These are phyloP conservation scores for Fusarium temperatum DNA, from an alignment of 2,329 filamentous ascomycete species.

Conservation along the genomic window DNA sequence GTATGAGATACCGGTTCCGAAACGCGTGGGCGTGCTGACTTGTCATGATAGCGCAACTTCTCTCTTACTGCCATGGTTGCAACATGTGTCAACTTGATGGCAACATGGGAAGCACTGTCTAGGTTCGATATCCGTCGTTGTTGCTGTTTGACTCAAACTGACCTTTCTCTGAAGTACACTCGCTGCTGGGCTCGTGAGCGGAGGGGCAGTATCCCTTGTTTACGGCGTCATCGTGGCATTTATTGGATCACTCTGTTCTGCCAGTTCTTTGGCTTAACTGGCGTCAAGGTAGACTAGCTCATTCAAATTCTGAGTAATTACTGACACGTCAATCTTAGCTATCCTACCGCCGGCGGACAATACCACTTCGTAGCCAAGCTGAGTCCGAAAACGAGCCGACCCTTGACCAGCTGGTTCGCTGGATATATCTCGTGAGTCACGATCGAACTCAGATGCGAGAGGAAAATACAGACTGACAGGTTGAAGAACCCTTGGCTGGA, in stretches of 20 bases:
- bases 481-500: slow-evolving; percentile 24
- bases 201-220: slow-evolving; percentile 25
- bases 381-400: not conserved
- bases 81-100: slow-evolving; percentile 21
- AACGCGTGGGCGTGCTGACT: not conserved
- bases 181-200: slow-evolving; percentile 20
- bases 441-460: not conserved
- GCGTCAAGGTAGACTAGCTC: not conserved
- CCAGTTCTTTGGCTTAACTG: slow-evolving; percentile 32
- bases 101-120: slow-evolving; percentile 34
- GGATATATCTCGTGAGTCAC: slow-evolving; percentile 23
- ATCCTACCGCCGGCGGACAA: slow-evolving; percentile 26
- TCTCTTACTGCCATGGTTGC: slow-evolving; percentile 22
- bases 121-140: not conserved
- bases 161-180: slow-evolving; percentile 13
- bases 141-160: not conserved
- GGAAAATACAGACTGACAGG: not conserved
- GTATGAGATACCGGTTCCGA: not conserved
- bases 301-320: not conserved
- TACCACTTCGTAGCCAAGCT: slow-evolving; percentile 30
- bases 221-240: slow-evolving; percentile 23
- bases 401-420: slow-evolving; percentile 18
- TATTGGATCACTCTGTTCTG: slow-evolving; percentile 19
- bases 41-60: slow-evolving; percentile 20
- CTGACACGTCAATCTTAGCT: not conserved